Percentiles rank a stretch among this genome's conserved stretches.
Evolutionary conservation across 257 asterid genomes (phyloP).

Genomic region (Marsdenia floribunda): DNA sequence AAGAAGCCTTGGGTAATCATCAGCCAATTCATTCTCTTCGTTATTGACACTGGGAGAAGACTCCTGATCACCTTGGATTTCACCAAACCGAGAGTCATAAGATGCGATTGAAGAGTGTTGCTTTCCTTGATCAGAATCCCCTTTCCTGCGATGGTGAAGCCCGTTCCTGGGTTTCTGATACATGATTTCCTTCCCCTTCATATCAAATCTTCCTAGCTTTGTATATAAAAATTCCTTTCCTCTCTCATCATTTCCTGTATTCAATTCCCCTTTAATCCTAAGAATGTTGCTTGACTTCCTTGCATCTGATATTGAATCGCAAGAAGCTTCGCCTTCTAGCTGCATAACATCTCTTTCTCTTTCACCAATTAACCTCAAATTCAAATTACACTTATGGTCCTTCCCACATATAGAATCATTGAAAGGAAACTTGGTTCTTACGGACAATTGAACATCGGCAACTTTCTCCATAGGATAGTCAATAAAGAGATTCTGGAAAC

Average conservation of each 20-base stretch:
- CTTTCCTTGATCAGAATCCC: slow-evolving; percentile 31
- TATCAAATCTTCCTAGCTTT: slow-evolving; percentile 38
- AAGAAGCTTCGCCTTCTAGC: slow-evolving; percentile 57
- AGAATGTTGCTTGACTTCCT: slow-evolving; percentile 27
- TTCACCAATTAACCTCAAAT: slow-evolving; percentile 23
- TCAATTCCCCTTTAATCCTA: slow-evolving; percentile 17
- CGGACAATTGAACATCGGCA: slow-evolving; percentile 51
- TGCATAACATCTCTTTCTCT: slow-evolving; percentile 41
- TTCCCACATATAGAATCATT: slow-evolving; percentile 26
- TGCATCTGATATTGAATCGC: slow-evolving; percentile 51
- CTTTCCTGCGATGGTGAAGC: slow-evolving; percentile 34
- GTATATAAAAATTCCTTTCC: slow-evolving; percentile 6
- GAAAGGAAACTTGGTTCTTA: slow-evolving; percentile 59
- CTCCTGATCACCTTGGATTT: slow-evolving; percentile 17
- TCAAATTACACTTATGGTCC: slow-evolving; percentile 17
- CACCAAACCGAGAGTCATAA: slow-evolving; percentile 34
- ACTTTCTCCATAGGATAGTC: slow-evolving; percentile 59
- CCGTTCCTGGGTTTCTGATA: slow-evolving; percentile 45
- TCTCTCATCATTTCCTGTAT: slow-evolving; percentile 12
- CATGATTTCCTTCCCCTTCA: slow-evolving; percentile 58
- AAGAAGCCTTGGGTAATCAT: slow-evolving; percentile 16
- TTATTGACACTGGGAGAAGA: slow-evolving; percentile 27
- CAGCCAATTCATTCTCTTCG: slow-evolving; percentile 26
- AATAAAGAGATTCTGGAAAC: slow-evolving; percentile 51
- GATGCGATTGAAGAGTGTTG: slow-evolving; percentile 33